phyloP scores from a whole-genome alignment of 2,329 filamentous ascomycete genomes.

The Penicillium sp. region DNA sequence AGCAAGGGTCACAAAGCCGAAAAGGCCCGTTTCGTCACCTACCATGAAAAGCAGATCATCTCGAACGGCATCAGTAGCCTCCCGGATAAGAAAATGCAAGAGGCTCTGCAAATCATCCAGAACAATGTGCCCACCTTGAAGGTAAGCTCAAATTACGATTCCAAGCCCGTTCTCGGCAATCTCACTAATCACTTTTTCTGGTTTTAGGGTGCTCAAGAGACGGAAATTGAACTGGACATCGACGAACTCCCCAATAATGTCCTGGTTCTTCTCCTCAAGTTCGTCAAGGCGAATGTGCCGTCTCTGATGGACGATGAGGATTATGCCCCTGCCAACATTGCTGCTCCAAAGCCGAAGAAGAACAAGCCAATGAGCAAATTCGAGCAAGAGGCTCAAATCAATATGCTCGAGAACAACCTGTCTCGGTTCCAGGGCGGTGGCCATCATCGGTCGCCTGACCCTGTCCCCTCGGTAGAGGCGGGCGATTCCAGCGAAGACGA shows the following conservation, averaged over 20 bases:
- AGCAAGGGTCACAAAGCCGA: slow-evolving; percentile 38
- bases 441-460: slow-evolving; percentile 40
- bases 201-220: slow-evolving; percentile 40
- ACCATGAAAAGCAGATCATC: slow-evolving; percentile 84
- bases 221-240: slow-evolving; percentile 46
- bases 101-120: slow-evolving; percentile 85
- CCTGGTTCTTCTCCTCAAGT: slow-evolving; percentile 42
- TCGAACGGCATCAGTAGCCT: slow-evolving; percentile 78
- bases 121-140: slow-evolving; percentile 69
- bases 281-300: slow-evolving; percentile 45
- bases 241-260: slow-evolving; percentile 47
- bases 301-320: slow-evolving; percentile 42
- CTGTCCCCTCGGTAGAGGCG: slow-evolving; percentile 40
- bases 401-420: slow-evolving; percentile 44
- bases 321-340: slow-evolving; percentile 30
- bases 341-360: slow-evolving; percentile 43
- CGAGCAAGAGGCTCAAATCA: slow-evolving; percentile 48
- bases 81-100: slow-evolving; percentile 68
- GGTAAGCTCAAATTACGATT: slow-evolving; percentile 35
- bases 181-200: neutral
- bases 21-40: slow-evolving; percentile 61
- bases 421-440: slow-evolving; percentile 43
- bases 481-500: slow-evolving; percentile 44
- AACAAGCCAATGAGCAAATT: slow-evolving; percentile 50
- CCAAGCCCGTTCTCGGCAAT: neutral